Base-by-base conservation (phyloP, 345 rosid species). In the Gossypium ekmanianum region DNA sequence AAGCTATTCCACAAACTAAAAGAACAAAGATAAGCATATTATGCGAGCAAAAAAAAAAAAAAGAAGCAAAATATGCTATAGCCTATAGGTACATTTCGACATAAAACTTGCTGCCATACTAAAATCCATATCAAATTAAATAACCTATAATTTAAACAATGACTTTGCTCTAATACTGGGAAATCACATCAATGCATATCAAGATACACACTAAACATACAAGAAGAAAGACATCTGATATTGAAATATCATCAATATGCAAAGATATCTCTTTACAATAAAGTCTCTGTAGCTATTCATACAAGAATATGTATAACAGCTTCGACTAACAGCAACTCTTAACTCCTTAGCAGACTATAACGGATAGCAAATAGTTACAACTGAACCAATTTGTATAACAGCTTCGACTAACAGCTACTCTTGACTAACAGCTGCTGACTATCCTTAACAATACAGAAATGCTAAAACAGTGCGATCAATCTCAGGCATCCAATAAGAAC, bases 361-460 rank as follows among this genome's bases (percentile, higher is more conserved):
- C 1, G 39, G 39, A 4, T 4, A 5, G 41, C 41, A 34, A 34
- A 34, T 5, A 1, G 7, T 34, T 34, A 34, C 7, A 34, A 34
- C 41, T 34, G 1, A 34, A 34, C 41, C 41, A 34, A 34, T 4
- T 4, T 34, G 7, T 34, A 5, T 34, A 34, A 5, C 41, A 34
- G 41, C 41, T 34, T 34, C 41, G 41, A 34, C 7, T 34, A 5
- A 34, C 41, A 29, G 34, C 34, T 29, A 29, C 29, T 27, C 29
- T 2, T 27, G 34, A 29, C 4, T 29, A 4, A 29, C 5, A 29
- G 41, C 41, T 34, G 5, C 41, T 34, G 41, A 5, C 7, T 34
- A 5, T 34, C 41, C 41, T 34, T 34, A 34, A 34, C 41, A 34
- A 82, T 34, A 94, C 89, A 11, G 77, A 75, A 0, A 85, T 88